Conservation (phyloP, 2,329 filamentous ascomycete genomes). For the Drechslerella coelobrocha region DNA sequence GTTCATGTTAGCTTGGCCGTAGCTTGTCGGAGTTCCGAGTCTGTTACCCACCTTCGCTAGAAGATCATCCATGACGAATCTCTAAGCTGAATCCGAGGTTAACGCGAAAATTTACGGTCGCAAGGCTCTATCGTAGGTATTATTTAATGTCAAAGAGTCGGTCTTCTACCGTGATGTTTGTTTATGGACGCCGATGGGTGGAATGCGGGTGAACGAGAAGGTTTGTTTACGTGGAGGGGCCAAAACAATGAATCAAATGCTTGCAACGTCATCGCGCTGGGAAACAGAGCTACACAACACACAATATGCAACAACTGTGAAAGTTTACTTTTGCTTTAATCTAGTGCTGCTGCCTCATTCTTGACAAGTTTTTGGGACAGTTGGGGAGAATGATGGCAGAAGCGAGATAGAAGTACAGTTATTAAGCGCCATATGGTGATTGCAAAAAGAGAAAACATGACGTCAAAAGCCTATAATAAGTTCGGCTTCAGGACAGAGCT, state of each 20-base stretch:
- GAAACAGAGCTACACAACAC: conserved; percentile 11
- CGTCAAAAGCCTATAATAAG: too few species aligned
- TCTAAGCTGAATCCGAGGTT: neutral
- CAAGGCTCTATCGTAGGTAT: neutral
- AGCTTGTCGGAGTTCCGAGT: neutral
- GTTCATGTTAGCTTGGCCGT: conserved; percentile 13
- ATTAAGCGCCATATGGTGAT: neutral
- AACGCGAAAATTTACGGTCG: neutral
- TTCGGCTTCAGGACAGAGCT: neutral
- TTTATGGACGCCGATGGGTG: neutral
- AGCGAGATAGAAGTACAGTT: neutral
- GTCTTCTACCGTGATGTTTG: neutral
- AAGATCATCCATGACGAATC: conserved; percentile 47
- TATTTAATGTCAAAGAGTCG: neutral
- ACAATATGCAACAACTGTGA: conserved; percentile 32
- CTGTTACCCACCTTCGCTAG: conserved; percentile 47
- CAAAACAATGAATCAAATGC: conserved; percentile 26
- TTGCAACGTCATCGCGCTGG: conserved; percentile 20
- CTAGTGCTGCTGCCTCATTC: neutral
- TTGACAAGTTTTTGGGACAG: neutral
- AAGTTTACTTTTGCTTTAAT: neutral
- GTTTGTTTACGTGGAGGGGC: conserved; percentile 35
- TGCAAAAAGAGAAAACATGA: too few species aligned
- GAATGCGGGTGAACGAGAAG: conserved; percentile 3
- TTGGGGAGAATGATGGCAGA: neutral